Percentiles rank a stretch among this genome's conserved stretches.
Conservation (phyloP, 31 red algal genomes). For the Pterothamnion heteromorphum region DNA sequence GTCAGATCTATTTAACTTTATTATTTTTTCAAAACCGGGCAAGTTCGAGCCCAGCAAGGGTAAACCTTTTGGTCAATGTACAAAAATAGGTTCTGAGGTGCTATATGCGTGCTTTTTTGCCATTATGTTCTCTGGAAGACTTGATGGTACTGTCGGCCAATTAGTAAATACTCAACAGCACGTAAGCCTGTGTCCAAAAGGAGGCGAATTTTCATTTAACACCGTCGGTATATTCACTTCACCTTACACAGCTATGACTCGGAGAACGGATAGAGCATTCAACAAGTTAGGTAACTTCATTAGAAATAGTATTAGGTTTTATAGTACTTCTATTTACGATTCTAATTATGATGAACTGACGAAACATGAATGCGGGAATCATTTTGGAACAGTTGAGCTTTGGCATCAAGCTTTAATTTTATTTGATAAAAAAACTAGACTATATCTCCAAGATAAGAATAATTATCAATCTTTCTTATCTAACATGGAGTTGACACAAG, state of each 20-base stretch:
- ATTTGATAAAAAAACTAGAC: not conserved
- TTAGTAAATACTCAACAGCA: not conserved
- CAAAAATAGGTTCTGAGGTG: not conserved
- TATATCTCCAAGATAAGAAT: constrained; percentile 5
- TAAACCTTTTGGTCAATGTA: constrained; percentile 5
- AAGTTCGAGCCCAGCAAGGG: not conserved
- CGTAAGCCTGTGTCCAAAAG: not conserved
- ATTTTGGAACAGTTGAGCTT: constrained; percentile 3
- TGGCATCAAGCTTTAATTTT: constrained; percentile 4
- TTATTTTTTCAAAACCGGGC: not conserved
- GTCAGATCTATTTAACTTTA: not conserved
- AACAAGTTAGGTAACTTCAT: not conserved
- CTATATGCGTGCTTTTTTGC: constrained; percentile 2
- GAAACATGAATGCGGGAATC: constrained; percentile 1
- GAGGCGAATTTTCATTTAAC: constrained; percentile 5
- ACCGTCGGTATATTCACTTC: not conserved
- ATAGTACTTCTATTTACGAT: constrained; percentile 5
- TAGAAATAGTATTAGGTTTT: not conserved
- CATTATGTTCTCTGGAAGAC: not conserved
- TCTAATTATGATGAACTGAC: constrained; percentile 4
- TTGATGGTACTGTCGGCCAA: not conserved
- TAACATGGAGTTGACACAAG: not conserved
- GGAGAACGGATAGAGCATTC: not conserved
- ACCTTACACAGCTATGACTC: not conserved
- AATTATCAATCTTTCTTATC: constrained; percentile 1